Base-by-base conservation (phyloP, 1,284 basidiomycete genomes). In the Pseudozyma flocculosa region DNA sequence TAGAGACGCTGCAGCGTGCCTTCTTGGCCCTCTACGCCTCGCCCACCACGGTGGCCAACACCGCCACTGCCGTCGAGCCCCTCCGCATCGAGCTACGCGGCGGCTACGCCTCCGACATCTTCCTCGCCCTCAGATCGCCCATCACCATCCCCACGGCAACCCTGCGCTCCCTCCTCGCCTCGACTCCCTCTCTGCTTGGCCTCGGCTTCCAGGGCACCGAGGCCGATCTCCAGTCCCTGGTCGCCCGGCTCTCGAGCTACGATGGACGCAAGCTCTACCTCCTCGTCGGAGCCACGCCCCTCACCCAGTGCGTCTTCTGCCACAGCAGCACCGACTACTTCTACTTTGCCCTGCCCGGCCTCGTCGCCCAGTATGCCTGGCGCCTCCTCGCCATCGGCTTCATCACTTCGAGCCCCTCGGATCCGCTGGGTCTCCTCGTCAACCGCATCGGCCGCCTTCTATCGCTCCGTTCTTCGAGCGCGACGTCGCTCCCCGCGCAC, bases 301-400 rank as follows among this genome's bases (percentile, higher is more conserved):
- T 64, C 29, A 43, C 55, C 29, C 53, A 60, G 23, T 64, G 61
- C 49, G 53, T 52, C 23, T 64, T 64, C 30, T 64, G 61, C 53
- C 55, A 47, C 2, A 45, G 40, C 10, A 18, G 43, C 38, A 50
- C 41, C 44, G 61, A 64, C 50, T 46, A 50, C 45, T 56, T 60
- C 38, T 60, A 45, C 49, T 64, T 50, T 21, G 52, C 61, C 1
- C 42, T 64, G 4, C 53, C 61, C 9, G 53, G 55, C 42, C 43
- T 64, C 43, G 40, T 59, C 24, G 42, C 34, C 13, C 17, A 42
- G 5, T 60, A 59, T 21, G 52, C 61, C 37, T 59, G 61, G 56
- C 48, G 55, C 13, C 50, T 64, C 41, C n/a, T 64, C 24, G 61
- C 53, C 22, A n/a, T 64, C 29, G 61, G 61, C 10, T 19, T 59